phyloP scores from a whole-genome alignment of 2,329 filamentous ascomycete genomes.

The Pseudogymnoascus sp. region DNA sequence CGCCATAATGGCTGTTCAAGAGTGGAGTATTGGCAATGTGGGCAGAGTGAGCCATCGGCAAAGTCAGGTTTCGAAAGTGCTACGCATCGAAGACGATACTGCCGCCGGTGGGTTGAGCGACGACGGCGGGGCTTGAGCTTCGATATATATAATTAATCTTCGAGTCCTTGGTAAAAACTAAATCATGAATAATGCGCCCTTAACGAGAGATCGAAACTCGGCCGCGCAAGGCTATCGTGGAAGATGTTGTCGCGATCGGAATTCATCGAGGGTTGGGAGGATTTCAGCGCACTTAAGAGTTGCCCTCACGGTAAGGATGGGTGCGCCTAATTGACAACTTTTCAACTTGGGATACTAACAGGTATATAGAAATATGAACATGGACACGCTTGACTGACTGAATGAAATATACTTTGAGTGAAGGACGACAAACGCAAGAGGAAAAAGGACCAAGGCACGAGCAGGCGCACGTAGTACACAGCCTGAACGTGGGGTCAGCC shows the following conservation, averaged over 20 bases:
- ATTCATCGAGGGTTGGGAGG: slow-evolving; percentile 2
- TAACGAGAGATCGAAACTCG: slow-evolving; percentile 1
- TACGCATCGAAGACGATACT: background rate
- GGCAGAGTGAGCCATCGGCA: slow-evolving; percentile 24
- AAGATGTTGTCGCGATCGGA: background rate
- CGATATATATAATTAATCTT: slow-evolving; percentile 1
- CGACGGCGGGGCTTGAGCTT: background rate
- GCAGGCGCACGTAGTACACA: slow-evolving; percentile 3
- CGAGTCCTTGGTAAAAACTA: background rate
- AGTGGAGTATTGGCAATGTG: slow-evolving; percentile 24
- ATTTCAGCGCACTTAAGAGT: background rate
- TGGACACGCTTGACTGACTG: slow-evolving; percentile 5
- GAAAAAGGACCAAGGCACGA: background rate
- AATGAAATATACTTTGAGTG: slow-evolving; percentile 5
- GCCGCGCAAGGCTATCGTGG: background rate
- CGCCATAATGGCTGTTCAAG: slow-evolving; percentile 18
- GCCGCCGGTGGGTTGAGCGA: slow-evolving; percentile 2
- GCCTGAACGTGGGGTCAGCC: slow-evolving; percentile 1
- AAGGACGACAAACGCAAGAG: slow-evolving; percentile 5
- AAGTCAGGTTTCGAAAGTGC: background rate
- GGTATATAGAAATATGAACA: slow-evolving; percentile 7
- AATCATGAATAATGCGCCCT: slow-evolving; percentile 1
- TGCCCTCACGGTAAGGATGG: background rate
- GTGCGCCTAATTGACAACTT: slow-evolving; percentile 3
- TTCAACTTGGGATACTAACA: slow-evolving; percentile 8